Evolutionary conservation across 805 yeast species (phyloP).

Genomic region (Kregervanrija pseudodelftensis): DNA sequence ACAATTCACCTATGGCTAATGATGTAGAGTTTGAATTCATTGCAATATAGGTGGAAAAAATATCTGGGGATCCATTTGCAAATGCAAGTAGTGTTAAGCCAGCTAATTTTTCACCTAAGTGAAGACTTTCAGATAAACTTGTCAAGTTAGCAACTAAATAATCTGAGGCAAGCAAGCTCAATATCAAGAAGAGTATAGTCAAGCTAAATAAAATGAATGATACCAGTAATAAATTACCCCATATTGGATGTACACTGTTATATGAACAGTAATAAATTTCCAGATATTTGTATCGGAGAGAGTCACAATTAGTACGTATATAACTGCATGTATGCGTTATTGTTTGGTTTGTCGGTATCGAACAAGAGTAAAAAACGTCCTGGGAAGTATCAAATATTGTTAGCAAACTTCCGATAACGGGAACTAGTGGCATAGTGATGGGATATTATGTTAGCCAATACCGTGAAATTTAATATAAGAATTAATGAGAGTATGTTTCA

Average conservation of each 20-base stretch:
- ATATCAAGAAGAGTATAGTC: slow-evolving; percentile 42
- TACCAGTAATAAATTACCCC: slow-evolving; percentile 6
- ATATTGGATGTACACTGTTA: background rate
- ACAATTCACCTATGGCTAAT: slow-evolving; percentile 45
- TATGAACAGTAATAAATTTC: slow-evolving; percentile 20
- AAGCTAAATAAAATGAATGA: too few species aligned
- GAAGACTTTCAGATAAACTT: slow-evolving; percentile 51
- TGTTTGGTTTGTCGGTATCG: slow-evolving; percentile 8
- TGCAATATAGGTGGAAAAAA: slow-evolving; percentile 78
- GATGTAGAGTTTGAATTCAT: slow-evolving; percentile 58
- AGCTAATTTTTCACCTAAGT: slow-evolving; percentile 67
- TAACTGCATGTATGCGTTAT: slow-evolving; percentile 14
- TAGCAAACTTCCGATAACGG: too few species aligned
- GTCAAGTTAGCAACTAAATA: slow-evolving; percentile 74
- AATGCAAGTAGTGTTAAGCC: slow-evolving; percentile 85
- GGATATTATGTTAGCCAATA: too few species aligned
- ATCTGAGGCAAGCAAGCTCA: slow-evolving; percentile 79
- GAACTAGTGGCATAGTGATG: too few species aligned
- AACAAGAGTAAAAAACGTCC: background rate
- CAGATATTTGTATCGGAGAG: slow-evolving; percentile 14
- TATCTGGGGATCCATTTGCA: slow-evolving; percentile 91
- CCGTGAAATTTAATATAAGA: too few species aligned
- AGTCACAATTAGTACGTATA: slow-evolving; percentile 16
- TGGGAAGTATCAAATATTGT: too few species aligned
- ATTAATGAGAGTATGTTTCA: too few species aligned